Evolutionary conservation across 495 filamentous ascomycete genomes (phyloP).

Genomic region (Aspergillus coremiiformis): DNA sequence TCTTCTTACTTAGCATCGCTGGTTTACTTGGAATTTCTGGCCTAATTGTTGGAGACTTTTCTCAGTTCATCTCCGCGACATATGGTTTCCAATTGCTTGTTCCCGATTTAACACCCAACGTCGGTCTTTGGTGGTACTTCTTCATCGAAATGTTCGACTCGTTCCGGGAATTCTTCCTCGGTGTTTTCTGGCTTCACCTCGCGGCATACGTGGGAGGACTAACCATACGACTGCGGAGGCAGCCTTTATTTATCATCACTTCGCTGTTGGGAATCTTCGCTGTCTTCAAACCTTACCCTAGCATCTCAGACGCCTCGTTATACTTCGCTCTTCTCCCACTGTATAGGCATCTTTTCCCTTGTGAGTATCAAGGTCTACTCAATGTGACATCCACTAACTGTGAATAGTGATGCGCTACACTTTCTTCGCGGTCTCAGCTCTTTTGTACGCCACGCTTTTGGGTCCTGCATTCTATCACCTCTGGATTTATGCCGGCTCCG

Average conservation of each 20-base stretch:
- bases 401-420: slow-evolving; percentile 79
- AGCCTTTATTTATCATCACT: slow-evolving; percentile 79
- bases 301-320: slow-evolving; percentile 76
- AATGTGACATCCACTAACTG: slow-evolving; percentile 10
- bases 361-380: slow-evolving; percentile 41
- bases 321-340: slow-evolving; percentile 77
- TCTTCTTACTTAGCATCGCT: slow-evolving; percentile 39
- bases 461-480: slow-evolving; percentile 95
- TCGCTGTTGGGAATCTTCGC: slow-evolving; percentile 79
- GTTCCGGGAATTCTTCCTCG: slow-evolving; percentile 93
- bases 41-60: slow-evolving; percentile 67
- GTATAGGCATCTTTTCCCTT: slow-evolving; percentile 89
- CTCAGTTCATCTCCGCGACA: slow-evolving; percentile 78
- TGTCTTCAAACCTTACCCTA: slow-evolving; percentile 95
- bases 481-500: slow-evolving; percentile 97
- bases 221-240: slow-evolving; percentile 66
- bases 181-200: slow-evolving; percentile 95
- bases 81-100: slow-evolving; percentile 89
- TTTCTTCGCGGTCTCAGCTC: slow-evolving; percentile 71
- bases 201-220: slow-evolving; percentile 80
- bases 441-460: slow-evolving; percentile 80
- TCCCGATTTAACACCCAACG: slow-evolving; percentile 88
- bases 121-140: slow-evolving; percentile 99
- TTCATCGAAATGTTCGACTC: slow-evolving; percentile 99
- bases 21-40: slow-evolving; percentile 65